Evolutionary conservation across 371 early-diverging fungal species (phyloP), one percentile per base, ranked within the genome.

Genomic region (Blakeslea trispora): DNA sequence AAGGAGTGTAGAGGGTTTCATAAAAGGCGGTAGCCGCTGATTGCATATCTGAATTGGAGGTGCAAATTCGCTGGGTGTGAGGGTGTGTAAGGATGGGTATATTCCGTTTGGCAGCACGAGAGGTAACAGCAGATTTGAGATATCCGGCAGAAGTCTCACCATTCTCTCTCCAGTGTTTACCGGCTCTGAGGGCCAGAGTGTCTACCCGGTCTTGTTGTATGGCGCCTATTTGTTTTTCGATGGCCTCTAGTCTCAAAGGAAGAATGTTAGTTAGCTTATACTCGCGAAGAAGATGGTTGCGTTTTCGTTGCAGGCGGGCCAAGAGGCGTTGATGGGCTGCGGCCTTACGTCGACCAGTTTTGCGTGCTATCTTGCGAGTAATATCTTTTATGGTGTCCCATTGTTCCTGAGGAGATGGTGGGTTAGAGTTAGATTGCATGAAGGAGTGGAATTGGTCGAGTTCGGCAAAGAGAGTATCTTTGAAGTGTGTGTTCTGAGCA

Each of bases 121-220:
- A 1, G 2, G 15, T 3, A 7, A 63, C 39, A 23, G 54, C 46
- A 0, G 31, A 15, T 21, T 52, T 53, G 3, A 62, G 45, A 22
- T 57, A 63, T 0, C 45, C 44, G n/a, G n/a, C n/a, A n/a, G n/a
- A n/a, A n/a, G n/a, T n/a, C n/a, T n/a, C n/a, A n/a, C n/a, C n/a
- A n/a, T 31, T 2, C 47, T 56, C 54, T 2, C 57, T 32, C 50
- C 53, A 63, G 2, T 24, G 57, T 5, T 23, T 6, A 5, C 61
- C 15, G 3, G 61, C 15, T 3, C 61, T 34, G 0, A 61, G 24
- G 2, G 50, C 39, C 10, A 19, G 31, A 2, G 23, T 53, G 3
- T 54, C 45, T 5, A 32, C 21, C 7, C 21, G 35, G 15, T 54
- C 42, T 8, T 44, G 28, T 49, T 61, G 61, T 9, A 55, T 11